Conservation (phyloP, 2,329 filamentous ascomycete species). For the Phyllosticta citrichinensis region DNA sequence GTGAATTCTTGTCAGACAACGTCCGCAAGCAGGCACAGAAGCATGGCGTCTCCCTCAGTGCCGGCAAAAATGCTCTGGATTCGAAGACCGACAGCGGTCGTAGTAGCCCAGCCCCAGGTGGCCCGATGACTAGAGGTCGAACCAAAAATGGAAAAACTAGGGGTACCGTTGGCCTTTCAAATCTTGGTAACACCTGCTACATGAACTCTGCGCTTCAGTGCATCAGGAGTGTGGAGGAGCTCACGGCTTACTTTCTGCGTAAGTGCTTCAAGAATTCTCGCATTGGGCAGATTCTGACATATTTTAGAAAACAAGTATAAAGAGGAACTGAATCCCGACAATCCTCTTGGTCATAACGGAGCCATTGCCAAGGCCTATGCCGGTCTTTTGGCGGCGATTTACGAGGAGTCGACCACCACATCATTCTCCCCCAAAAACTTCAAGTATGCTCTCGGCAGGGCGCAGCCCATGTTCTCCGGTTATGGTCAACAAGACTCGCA, state of each 20-base stretch:
- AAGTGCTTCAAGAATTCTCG: slow-evolving; percentile 21
- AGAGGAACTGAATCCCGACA: slow-evolving; percentile 72
- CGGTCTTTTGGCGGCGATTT: slow-evolving; percentile 65
- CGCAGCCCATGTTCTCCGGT: slow-evolving; percentile 78
- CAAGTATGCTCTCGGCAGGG: slow-evolving; percentile 70
- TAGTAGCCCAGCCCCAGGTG: slow-evolving; percentile 55
- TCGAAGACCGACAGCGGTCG: slow-evolving; percentile 43
- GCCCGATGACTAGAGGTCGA: slow-evolving; percentile 60
- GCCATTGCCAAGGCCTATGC: slow-evolving; percentile 80
- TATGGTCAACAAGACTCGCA: slow-evolving; percentile 97
- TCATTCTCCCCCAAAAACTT: slow-evolving; percentile 72
- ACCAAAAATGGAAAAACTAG: slow-evolving; percentile 57
- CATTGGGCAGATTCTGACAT: background rate
- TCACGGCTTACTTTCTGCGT: slow-evolving; percentile 80
- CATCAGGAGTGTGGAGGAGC: slow-evolving; percentile 82
- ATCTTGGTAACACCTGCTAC: slow-evolving; percentile 96
- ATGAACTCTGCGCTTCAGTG: slow-evolving; percentile 98
- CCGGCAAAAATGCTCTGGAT: slow-evolving; percentile 22
- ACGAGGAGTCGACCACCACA: slow-evolving; percentile 54
- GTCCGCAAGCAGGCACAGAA: slow-evolving; percentile 34
- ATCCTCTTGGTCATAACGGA: slow-evolving; percentile 77
- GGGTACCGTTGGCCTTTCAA: slow-evolving; percentile 75
- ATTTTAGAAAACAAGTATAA: slow-evolving; percentile 45
- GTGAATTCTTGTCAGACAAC: slow-evolving; percentile 46
- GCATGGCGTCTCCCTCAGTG: slow-evolving; percentile 37